Evolutionary conservation across 2,329 filamentous ascomycete genomes (phyloP), one percentile per base, ranked within the genome.

Genomic region (Sporothrix luriei): DNA sequence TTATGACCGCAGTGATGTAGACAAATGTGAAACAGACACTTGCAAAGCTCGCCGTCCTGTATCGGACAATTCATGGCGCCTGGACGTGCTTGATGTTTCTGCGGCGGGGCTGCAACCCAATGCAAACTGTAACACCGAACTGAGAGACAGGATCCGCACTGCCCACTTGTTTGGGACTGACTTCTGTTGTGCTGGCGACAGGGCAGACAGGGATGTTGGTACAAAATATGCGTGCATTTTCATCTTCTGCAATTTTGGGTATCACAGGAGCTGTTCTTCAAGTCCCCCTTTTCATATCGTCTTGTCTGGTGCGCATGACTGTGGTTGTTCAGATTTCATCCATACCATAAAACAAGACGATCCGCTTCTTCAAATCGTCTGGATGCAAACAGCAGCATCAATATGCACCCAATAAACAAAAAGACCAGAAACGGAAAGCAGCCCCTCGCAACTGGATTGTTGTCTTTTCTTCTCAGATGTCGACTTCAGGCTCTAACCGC

Each of bases 21-120:
- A 73, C 73, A 71, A 70, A 75, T 69, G 71, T 79, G 78, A 79
- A 79, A 79, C 78, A 70, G 73, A 70, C 75, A 71, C 71, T 26
- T 40, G 54, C 16, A 43, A 59, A 73, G 71, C 72, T 74, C 70
- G 73, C 69, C 43, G 59, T 48, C 40, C 62, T 43, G 68, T 67
- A 51, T 68, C 69, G 59, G 65, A 62, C 33, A 33, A 66, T 68
- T 59, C 43, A 49, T 48, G 48, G 46, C 33, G 66, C 52, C 13
- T 66, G 43, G 40, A 51, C 40, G n/a, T 49, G 26, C 16, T 19
- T 59, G n/a, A 4, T 68, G 62, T 46, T 69, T 38, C 38, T 48
- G 26, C 14, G n/a, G 43, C 26, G 33, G 64, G n/a, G 40, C 57
- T 49, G 19, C 33, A 40, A 33, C 33, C 29, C 55, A 59, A 29